A percentile compares a stretch with the other conserved stretches of the same genome.
Conservation (phyloP, 805 yeast species). For the Lipomyces japonicus region DNA sequence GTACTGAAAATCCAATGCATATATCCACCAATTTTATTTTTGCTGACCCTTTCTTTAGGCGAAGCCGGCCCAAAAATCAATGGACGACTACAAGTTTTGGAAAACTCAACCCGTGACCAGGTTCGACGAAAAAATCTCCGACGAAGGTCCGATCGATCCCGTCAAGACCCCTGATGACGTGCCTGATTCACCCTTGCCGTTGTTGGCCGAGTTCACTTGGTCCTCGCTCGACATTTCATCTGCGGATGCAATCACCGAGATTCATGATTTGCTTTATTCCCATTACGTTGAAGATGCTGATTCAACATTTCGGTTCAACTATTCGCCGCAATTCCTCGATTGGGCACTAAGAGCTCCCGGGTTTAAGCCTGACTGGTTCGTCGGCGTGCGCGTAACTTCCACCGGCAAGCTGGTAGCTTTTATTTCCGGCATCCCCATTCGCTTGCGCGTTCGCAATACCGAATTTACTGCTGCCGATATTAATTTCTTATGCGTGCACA, state of each 20-base stretch:
- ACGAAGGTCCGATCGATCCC: conserved; percentile 79
- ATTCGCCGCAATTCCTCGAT: conserved; percentile 72
- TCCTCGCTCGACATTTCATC: conserved; percentile 62
- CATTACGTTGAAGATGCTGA: conserved; percentile 95
- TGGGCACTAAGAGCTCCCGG: conserved; percentile 98
- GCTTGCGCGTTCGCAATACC: conserved; percentile 55
- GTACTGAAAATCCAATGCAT: not conserved
- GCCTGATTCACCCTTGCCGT: conserved; percentile 63
- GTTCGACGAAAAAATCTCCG: conserved; percentile 60
- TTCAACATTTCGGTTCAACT: conserved; percentile 86
- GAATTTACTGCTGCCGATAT: conserved; percentile 64
- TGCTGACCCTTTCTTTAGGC: not conserved
- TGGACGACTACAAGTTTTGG: conserved; percentile 95
- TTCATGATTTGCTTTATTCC: conserved; percentile 73
- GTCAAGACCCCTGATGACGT: conserved; percentile 67
- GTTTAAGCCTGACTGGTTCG: conserved; percentile 82
- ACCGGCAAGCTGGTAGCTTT: conserved; percentile 82
- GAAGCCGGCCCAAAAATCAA: conserved; percentile 40
- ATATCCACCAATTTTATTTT: not conserved
- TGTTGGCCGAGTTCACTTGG: conserved; percentile 86
- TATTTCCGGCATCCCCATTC: conserved; percentile 84
- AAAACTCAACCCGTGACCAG: conserved; percentile 91
- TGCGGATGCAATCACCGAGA: conserved; percentile 61
- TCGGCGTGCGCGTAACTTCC: conserved; percentile 82
- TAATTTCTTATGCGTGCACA: conserved; percentile 91